A percentile compares a stretch with the other conserved stretches of the same genome.
phyloP scores from a whole-genome alignment of 371 early-diverging fungal species.

The Mucor mucedo region DNA sequence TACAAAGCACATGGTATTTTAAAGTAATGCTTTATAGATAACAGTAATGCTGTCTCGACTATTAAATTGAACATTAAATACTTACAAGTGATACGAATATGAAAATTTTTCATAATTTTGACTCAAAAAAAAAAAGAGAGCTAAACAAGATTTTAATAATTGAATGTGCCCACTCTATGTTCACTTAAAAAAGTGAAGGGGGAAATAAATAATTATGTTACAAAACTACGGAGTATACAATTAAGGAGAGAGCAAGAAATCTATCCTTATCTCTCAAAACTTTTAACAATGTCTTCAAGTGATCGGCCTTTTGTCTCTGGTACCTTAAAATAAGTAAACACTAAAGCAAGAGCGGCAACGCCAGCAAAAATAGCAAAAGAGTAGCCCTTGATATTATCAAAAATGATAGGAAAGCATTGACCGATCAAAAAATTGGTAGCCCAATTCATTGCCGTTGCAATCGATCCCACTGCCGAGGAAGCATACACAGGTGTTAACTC shows the following conservation, averaged over 20 bases:
- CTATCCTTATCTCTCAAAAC: conserved; percentile 13
- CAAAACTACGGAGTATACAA: too few species aligned
- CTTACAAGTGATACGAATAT: too few species aligned
- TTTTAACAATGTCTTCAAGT: conserved; percentile 61
- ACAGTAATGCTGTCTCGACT: too few species aligned
- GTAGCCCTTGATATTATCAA: conserved; percentile 22
- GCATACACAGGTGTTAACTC: conserved; percentile 75
- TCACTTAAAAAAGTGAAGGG: background rate
- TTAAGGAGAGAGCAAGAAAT: background rate
- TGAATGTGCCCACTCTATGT: too few species aligned
- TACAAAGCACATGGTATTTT: too few species aligned
- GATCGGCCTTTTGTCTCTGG: conserved; percentile 83
- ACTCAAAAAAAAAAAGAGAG: too few species aligned
- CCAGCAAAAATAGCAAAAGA: conserved; percentile 34
- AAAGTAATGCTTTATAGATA: too few species aligned
- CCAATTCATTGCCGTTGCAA: conserved; percentile 73
- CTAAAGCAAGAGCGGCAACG: conserved; percentile 29
- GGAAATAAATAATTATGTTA: background rate
- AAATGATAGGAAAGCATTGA: conserved; percentile 29
- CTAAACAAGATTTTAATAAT: too few species aligned
- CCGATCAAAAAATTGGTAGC: conserved; percentile 35
- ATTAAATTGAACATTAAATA: too few species aligned
- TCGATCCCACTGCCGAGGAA: conserved; percentile 56
- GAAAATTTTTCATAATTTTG: too few species aligned
- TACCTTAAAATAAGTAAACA: conserved; percentile 52